These are phyloP conservation scores for Haplosporangium gracile DNA, from an alignment of 192 early-diverging fungal genomes.

Conservation along the genomic window DNA sequence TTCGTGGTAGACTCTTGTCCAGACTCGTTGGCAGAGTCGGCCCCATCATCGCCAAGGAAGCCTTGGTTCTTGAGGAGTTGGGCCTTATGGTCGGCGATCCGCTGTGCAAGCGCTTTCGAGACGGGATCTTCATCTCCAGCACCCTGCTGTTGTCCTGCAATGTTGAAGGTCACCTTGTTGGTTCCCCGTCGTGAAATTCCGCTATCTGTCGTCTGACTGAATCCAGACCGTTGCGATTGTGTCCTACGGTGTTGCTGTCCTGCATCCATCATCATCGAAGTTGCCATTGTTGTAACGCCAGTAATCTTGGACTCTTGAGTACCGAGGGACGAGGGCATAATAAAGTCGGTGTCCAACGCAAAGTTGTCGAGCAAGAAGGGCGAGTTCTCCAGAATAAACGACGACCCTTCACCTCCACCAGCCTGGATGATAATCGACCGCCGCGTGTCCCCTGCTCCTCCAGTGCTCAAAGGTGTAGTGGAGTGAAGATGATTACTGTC, in stretches of 20 bases:
- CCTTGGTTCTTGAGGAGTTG: conserved; percentile 15
- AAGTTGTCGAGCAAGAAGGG: conserved; percentile 54
- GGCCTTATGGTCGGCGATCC: conserved; percentile 36
- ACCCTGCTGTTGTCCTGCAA: conserved; percentile 9
- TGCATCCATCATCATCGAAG: too few species aligned
- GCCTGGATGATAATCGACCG: conserved; percentile 28
- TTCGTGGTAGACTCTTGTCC: background rate
- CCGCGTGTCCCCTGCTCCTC: conserved; percentile 4
- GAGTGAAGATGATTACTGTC: background rate
- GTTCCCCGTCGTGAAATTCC: conserved; percentile 18
- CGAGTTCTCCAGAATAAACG: conserved; percentile 30
- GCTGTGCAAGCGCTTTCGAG: conserved; percentile 19
- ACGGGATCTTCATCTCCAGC: conserved; percentile 7
- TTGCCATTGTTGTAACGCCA: too few species aligned
- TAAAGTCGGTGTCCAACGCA: conserved; percentile 37
- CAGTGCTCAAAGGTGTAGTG: background rate
- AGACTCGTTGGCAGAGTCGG: background rate
- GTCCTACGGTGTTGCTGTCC: conserved; percentile 8
- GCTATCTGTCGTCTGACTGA: background rate
- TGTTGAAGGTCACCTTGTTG: conserved; percentile 47
- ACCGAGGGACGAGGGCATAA: background rate
- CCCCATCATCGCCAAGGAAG: background rate
- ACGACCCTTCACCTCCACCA: conserved; percentile 40
- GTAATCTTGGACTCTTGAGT: background rate
- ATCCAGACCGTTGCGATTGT: background rate